Evolutionary conservation across 352 stramenopile species (phyloP).

Genomic region (Phytophthora capsici): DNA sequence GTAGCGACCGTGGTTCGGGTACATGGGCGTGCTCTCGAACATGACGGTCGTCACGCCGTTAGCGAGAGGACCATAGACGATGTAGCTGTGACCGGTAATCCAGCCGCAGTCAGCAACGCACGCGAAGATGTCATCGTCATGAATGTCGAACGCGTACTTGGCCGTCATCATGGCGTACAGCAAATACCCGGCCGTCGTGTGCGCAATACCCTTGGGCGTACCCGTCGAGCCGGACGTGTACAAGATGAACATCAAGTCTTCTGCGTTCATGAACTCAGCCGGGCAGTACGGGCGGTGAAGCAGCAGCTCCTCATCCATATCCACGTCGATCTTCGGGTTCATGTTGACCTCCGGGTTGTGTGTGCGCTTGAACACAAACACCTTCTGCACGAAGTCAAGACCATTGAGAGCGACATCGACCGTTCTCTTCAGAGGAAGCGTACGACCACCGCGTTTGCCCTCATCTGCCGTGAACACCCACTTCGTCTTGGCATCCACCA

Average conservation of each 20-base stretch:
- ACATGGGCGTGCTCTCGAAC: constrained; percentile 98
- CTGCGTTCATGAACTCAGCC: constrained; percentile 94
- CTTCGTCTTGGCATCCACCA: constrained; percentile 87
- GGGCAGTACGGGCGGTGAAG: constrained; percentile 94
- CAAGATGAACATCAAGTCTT: constrained; percentile 97
- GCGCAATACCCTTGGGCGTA: constrained; percentile 94
- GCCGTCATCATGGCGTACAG: constrained; percentile 94
- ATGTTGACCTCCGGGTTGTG: constrained; percentile 76
- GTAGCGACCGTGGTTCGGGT: constrained; percentile 94
- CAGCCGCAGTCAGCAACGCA: constrained; percentile 96
- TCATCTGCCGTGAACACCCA: constrained; percentile 94
- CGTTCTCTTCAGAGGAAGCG: constrained; percentile 95
- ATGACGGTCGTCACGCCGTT: constrained; percentile 97
- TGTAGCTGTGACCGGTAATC: constrained; percentile 97
- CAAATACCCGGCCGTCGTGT: constrained; percentile 96
- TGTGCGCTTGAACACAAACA: constrained; percentile 95
- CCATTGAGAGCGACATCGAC: constrained; percentile 92
- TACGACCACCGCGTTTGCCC: constrained; percentile 92
- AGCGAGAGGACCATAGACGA: constrained; percentile 97
- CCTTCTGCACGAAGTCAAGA: constrained; percentile 90
- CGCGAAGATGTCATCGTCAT: constrained; percentile 93
- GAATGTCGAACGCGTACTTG: constrained; percentile 94
- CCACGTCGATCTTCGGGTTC: constrained; percentile 88
- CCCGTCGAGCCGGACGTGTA: constrained; percentile 98
- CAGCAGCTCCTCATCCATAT: constrained; percentile 91